Conservation (phyloP, 257 asterid genomes). For the Rehmannia glutinosa region DNA sequence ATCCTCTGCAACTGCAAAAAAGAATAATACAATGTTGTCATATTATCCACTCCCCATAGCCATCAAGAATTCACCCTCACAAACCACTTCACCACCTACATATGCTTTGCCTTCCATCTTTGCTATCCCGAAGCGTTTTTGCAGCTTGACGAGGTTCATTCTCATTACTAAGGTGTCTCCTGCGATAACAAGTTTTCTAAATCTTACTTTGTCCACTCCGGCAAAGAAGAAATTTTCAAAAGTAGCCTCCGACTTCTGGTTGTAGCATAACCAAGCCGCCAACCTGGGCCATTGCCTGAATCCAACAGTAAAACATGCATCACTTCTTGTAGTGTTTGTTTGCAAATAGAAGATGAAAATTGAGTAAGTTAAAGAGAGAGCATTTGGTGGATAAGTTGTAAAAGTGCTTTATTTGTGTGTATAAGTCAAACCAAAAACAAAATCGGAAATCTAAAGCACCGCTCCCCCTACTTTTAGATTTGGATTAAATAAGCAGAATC, state of each 20-base stretch:
- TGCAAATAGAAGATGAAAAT: too few species aligned
- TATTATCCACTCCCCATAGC: slow-evolving; percentile 55
- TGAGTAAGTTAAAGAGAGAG: too few species aligned
- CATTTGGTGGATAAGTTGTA: too few species aligned
- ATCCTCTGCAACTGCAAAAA: too few species aligned
- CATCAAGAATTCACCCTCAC: slow-evolving; percentile 96
- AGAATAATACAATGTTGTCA: background rate
- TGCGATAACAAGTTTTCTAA: slow-evolving; percentile 81
- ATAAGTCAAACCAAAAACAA: too few species aligned
- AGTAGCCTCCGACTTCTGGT: slow-evolving; percentile 86
- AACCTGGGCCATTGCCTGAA: slow-evolving; percentile 97
- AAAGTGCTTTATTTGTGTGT: too few species aligned
- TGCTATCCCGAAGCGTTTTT: slow-evolving; percentile 83
- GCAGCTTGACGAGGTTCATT: slow-evolving; percentile 74
- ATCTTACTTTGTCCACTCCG: slow-evolving; percentile 84
- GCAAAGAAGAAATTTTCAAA: slow-evolving; percentile 78
- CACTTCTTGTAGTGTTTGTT: slow-evolving; percentile 11
- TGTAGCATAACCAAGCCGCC: slow-evolving; percentile 89
- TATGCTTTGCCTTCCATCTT: slow-evolving; percentile 96
- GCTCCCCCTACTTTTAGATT: too few species aligned
- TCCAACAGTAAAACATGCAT: slow-evolving; percentile 16
- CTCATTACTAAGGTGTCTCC: slow-evolving; percentile 90
- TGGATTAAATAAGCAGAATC: too few species aligned
- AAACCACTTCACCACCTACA: slow-evolving; percentile 81
- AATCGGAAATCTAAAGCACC: too few species aligned